Conservation (phyloP, 2,329 filamentous ascomycete species). For the Incumbomyces lentus region DNA sequence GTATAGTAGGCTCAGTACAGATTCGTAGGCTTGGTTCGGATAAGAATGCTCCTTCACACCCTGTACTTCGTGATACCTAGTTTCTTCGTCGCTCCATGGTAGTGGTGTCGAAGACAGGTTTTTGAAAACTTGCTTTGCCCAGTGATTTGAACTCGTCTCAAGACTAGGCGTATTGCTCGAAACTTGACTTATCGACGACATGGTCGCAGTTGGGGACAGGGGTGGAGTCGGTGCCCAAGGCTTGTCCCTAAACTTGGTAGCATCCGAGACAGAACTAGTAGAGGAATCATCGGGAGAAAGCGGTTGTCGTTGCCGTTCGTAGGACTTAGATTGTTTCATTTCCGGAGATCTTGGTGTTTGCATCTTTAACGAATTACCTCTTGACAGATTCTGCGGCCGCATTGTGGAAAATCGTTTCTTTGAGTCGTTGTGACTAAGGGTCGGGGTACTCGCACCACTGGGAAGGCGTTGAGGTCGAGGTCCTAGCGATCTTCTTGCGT, state of each 20-base stretch:
- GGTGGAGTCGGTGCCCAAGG: constrained; percentile 13
- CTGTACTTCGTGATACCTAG: constrained; percentile 5
- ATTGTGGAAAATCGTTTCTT: background rate
- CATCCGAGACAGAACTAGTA: constrained; percentile 13
- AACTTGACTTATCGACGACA: constrained; percentile 17
- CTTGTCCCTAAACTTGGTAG: constrained; percentile 13
- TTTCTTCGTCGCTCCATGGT: constrained; percentile 6
- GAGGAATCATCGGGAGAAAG: constrained; percentile 16
- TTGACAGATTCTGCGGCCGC: background rate
- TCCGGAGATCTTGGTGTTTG: background rate
- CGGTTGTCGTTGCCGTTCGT: constrained; percentile 9
- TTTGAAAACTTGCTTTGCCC: constrained; percentile 32
- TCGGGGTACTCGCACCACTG: background rate
- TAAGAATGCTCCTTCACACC: constrained; percentile 2
- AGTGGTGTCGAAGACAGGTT: constrained; percentile 16
- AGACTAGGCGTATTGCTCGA: constrained; percentile 13
- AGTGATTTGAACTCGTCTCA: constrained; percentile 26
- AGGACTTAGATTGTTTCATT: constrained; percentile 1
- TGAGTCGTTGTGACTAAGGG: background rate
- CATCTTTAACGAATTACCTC: background rate
- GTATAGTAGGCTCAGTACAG: constrained; percentile 1
- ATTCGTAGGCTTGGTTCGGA: constrained; percentile 3
- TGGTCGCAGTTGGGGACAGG: constrained; percentile 13
- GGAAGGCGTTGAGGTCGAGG: background rate
- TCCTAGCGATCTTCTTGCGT: background rate